Conservation (phyloP, 1,284 basidiomycete species). For the Schizophyllum amplum region DNA sequence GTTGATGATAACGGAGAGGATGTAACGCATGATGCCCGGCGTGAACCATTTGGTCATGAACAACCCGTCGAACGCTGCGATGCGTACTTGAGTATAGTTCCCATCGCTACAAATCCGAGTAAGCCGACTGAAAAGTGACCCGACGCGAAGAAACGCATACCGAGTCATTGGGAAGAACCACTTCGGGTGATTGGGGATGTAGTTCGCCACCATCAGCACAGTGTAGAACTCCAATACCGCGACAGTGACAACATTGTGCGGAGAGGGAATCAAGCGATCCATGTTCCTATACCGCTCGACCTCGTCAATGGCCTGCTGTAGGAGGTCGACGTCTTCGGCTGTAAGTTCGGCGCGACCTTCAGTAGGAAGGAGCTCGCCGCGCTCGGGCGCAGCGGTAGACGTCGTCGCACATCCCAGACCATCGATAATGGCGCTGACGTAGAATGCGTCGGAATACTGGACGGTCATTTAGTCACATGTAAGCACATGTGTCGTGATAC, state of each 20-base stretch:
- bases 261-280: conserved; percentile 92
- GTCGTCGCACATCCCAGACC: conserved; percentile 75
- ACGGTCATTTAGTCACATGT: conserved; percentile 9
- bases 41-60: conserved; percentile 88
- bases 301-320: conserved; percentile 69
- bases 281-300: conserved; percentile 91
- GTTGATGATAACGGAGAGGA: conserved; percentile 83
- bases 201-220: conserved; percentile 70
- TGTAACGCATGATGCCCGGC: conserved; percentile 79
- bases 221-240: conserved; percentile 88
- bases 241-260: conserved; percentile 89
- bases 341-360: conserved; percentile 60
- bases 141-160: conserved; percentile 33
- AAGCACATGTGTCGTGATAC: conserved; percentile 21
- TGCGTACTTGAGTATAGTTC: conserved; percentile 86
- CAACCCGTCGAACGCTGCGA: conserved; percentile 90
- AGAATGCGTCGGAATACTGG: conserved; percentile 87
- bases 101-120: conserved; percentile 62
- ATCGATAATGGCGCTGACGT: conserved; percentile 83
- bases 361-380: conserved; percentile 63
- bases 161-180: conserved; percentile 87
- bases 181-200: conserved; percentile 76
- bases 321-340: conserved; percentile 55
- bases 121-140: conserved; percentile 3
- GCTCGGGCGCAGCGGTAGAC: conserved; percentile 65